These are phyloP conservation scores for Yamadazyma trypodendri DNA, from an alignment of 1,139 yeast genomes.

Conservation along the genomic window DNA sequence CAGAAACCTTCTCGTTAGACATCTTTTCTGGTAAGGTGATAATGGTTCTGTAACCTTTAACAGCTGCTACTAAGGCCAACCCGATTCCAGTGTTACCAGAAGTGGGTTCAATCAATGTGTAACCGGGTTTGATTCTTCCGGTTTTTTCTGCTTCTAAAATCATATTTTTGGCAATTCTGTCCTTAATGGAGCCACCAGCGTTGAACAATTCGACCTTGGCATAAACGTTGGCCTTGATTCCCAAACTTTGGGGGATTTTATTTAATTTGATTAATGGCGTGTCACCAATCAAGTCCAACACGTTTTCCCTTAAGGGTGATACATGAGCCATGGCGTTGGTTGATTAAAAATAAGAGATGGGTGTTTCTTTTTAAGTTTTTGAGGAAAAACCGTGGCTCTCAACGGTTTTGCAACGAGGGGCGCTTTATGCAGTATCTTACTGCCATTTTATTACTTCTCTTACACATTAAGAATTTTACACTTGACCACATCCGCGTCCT, in stretches of 20 bases:
- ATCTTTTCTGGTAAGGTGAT: slow-evolving; percentile 89
- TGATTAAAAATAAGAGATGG: not conserved
- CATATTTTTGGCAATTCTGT: slow-evolving; percentile 65
- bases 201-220: slow-evolving; percentile 68
- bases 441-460: not conserved
- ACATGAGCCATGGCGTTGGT: slow-evolving; percentile 20
- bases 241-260: slow-evolving; percentile 73
- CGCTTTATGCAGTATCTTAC: too few species aligned
- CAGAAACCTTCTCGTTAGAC: slow-evolving; percentile 90
- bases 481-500: slow-evolving; percentile 73
- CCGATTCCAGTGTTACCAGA: slow-evolving; percentile 92
- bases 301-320: slow-evolving; percentile 39
- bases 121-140: slow-evolving; percentile 82
- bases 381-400: slow-evolving; percentile 1
- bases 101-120: slow-evolving; percentile 85
- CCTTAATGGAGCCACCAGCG: slow-evolving; percentile 72
- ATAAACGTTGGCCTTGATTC: slow-evolving; percentile 61
- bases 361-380: too few species aligned
- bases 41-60: slow-evolving; percentile 82
- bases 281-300: slow-evolving; percentile 73
- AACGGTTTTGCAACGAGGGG: not conserved
- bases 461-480: slow-evolving; percentile 54
- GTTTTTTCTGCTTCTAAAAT: slow-evolving; percentile 79
- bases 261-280: slow-evolving; percentile 77
- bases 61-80: slow-evolving; percentile 82